A percentile compares a stretch with the other conserved stretches of the same genome.
These are phyloP conservation scores for Alliaria petiolata DNA, from an alignment of 345 rosid species.

Conservation along the genomic window DNA sequence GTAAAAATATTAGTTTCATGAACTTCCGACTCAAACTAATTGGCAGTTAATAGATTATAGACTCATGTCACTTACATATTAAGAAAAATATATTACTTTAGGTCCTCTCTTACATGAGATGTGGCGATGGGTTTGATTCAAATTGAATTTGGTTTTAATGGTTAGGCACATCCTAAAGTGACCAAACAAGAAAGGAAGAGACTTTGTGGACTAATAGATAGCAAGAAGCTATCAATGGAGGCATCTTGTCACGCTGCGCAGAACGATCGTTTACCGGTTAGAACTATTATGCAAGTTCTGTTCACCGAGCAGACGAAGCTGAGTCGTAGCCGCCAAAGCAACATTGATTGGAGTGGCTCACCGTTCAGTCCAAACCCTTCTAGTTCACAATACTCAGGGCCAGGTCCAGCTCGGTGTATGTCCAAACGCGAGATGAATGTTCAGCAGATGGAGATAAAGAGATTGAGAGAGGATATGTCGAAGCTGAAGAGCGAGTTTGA, in stretches of 20 bases:
- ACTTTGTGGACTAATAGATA: slow-evolving; percentile 65
- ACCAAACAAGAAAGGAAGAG: slow-evolving; percentile 71
- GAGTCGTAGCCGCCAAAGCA: slow-evolving; percentile 28
- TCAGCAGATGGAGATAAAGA: slow-evolving; percentile 61
- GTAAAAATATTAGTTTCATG: slow-evolving; percentile 32
- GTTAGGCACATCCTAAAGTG: slow-evolving; percentile 66
- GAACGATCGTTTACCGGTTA: slow-evolving; percentile 79
- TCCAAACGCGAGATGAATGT: slow-evolving; percentile 66
- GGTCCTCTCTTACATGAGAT: no score
- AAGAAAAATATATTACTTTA: background rate
- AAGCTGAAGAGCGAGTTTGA: slow-evolving; percentile 59
- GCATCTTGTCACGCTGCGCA: slow-evolving; percentile 83
- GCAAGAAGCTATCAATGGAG: slow-evolving; percentile 65
- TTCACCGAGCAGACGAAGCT: slow-evolving; percentile 71
- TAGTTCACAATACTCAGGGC: slow-evolving; percentile 33
- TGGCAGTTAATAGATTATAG: background rate
- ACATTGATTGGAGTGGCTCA: slow-evolving; percentile 68
- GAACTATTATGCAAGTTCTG: slow-evolving; percentile 74
- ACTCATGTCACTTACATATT: no score
- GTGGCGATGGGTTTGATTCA: background rate
- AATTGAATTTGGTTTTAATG: background rate
- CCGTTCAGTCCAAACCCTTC: slow-evolving; percentile 40
- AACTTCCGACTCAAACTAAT: background rate
- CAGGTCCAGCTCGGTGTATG: slow-evolving; percentile 40
- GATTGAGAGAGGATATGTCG: slow-evolving; percentile 58